Conservation (phyloP, 257 asterid species). For the Solanum dulcamara region DNA sequence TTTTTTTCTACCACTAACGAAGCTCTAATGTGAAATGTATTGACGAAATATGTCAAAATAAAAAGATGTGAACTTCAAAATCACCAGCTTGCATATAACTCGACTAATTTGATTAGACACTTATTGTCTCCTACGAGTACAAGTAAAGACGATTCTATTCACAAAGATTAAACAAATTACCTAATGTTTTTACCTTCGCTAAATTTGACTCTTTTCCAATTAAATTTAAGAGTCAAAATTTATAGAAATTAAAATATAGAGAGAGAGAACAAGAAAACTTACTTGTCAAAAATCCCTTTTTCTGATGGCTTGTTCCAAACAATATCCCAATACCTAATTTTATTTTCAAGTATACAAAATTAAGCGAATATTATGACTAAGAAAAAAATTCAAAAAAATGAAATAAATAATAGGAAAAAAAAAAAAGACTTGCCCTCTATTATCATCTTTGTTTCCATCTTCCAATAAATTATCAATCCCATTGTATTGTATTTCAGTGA, state of each 20-base stretch:
- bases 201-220: background rate
- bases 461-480: conserved; percentile 57
- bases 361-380: background rate
- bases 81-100: fast-evolving
- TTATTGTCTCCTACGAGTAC: background rate
- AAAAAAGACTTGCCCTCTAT: conserved; percentile 42
- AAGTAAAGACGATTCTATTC: too few relatives aligned
- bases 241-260: background rate
- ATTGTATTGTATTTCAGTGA: conserved; percentile 41
- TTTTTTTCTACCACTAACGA: background rate
- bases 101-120: background rate
- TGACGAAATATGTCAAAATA: background rate
- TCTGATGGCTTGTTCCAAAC: conserved; percentile 41
- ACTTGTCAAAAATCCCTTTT: conserved; percentile 32
- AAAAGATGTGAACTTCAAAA: background rate
- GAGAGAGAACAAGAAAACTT: background rate
- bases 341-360: background rate
- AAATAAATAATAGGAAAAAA: background rate
- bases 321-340: conserved; percentile 75
- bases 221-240: background rate
- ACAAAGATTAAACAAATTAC: too few relatives aligned
- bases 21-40: background rate
- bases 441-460: conserved; percentile 14
- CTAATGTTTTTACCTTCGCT: too few relatives aligned
- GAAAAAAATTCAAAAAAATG: background rate